Conservation (phyloP, 148 eudicot species). For the Rheum nobile region DNA sequence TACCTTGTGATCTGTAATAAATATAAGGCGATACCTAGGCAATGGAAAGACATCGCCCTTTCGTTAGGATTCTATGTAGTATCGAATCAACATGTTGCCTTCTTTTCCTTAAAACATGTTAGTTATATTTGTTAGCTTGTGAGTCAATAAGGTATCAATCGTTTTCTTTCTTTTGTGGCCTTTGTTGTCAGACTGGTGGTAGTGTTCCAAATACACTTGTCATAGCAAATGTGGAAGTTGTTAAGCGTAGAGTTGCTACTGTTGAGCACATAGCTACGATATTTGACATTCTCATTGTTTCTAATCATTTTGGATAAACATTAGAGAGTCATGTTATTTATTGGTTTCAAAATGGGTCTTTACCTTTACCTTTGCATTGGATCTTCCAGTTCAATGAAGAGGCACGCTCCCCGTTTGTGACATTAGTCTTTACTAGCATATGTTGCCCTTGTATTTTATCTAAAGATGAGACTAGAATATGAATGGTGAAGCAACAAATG, state of each 20-base stretch:
- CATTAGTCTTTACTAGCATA: not conserved
- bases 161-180: not conserved
- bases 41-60: no score
- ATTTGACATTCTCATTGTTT: constrained; percentile 64
- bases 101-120: not conserved
- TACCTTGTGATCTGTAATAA: no score
- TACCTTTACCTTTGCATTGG: constrained; percentile 9
- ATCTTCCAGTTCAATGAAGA: constrained; percentile 90
- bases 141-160: not conserved
- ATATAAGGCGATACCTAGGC: no score
- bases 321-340: not conserved
- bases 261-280: constrained; percentile 91
- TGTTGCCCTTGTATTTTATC: not conserved
- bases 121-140: not conserved
- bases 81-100: no score
- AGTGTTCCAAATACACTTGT: constrained; percentile 28
- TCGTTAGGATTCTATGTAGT: no score
- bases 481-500: not conserved
- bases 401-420: constrained; percentile 86
- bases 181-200: constrained; percentile 77
- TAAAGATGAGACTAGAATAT: not conserved
- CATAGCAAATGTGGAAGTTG: constrained; percentile 89
- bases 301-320: constrained; percentile 13
- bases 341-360: not conserved
- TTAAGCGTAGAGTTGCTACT: constrained; percentile 93